Conservation (phyloP, 768 basidiomycete genomes). For the Boletales sp. region DNA sequence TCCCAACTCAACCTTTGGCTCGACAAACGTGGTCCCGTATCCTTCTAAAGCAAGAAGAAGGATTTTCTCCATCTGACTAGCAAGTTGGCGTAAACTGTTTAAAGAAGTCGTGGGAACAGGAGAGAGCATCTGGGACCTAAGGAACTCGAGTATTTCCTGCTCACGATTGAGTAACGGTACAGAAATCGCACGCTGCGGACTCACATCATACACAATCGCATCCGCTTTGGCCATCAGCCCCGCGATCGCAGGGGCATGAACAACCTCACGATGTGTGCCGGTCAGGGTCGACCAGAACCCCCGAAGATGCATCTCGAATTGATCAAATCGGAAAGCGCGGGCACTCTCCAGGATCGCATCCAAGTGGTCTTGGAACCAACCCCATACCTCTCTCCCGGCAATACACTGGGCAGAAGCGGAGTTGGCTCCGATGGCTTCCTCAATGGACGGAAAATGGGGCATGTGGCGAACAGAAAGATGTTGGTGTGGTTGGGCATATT, state of each 20-base stretch:
- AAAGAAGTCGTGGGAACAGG: conserved; percentile 67
- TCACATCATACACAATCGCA: conserved; percentile 86
- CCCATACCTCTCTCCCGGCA: conserved; percentile 85
- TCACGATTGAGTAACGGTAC: conserved; percentile 18
- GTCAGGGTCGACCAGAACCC: conserved; percentile 79
- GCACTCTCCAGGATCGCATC: conserved; percentile 79
- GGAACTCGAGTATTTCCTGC: conserved; percentile 83
- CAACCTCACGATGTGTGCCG: conserved; percentile 79
- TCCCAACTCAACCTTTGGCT: conserved; percentile 87
- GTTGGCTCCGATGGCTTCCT: conserved; percentile 74
- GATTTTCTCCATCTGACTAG: conserved; percentile 91
- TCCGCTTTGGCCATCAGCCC: conserved; percentile 88
- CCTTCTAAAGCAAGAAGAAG: conserved; percentile 74
- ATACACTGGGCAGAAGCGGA: conserved; percentile 75
- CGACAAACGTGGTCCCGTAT: conserved; percentile 86
- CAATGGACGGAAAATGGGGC: conserved; percentile 80
- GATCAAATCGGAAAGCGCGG: conserved; percentile 77
- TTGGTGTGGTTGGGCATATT: conserved; percentile 47
- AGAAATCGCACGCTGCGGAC: conserved; percentile 30
- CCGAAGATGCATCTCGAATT: conserved; percentile 84
- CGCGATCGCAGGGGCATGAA: conserved; percentile 85
- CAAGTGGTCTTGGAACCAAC: conserved; percentile 88
- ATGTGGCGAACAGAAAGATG: conserved; percentile 69
- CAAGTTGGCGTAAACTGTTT: conserved; percentile 71
- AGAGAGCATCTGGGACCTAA: conserved; percentile 82